Evolutionary conservation across 805 yeast genomes (phyloP), one percentile per base, ranked within the genome.

Genomic region (Metschnikowia gelsemii): DNA sequence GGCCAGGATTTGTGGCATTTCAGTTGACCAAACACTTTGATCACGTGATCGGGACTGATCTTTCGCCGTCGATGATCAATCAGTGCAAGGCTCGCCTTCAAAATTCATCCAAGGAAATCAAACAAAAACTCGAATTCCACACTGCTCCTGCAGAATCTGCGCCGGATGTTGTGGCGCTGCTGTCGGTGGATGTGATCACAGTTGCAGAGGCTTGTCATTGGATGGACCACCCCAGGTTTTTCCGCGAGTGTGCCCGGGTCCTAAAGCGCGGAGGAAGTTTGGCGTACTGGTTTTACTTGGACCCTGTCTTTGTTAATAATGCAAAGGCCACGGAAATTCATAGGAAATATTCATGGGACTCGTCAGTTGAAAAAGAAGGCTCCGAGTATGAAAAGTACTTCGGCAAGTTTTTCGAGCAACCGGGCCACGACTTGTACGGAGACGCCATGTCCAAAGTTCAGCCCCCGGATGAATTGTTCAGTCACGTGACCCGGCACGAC

Each of bases 161-260:
- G 1, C 68, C 70, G 2, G 11, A 9, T 1, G 35, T 33, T 2
- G 52, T 63, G 2, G 31, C 34, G 2, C 36, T 48, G 3, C 42
- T 52, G 8, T 58, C 77, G 0, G 76, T 80, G 6, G 95, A 84
- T 56, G 45, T 87, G 52, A 68, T 87, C 11, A 75, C 88, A 2
- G 85, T 82, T n/a, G 95, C 90, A 0, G 89, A 89, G 57, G 84
- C 89, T 44, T 79, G 76, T n/a, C 96, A 89, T 62, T 89, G 96
- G 96, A 76, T 87, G 43, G 72, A 82, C 42, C 82, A 77, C 44
- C 64, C 66, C 0, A 49, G 51, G 21, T 82, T 81, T 57, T 80
- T 79, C 56, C 52, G 59, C 4, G 79, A 76, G 45, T 69, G 76
- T 2, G 61, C 66, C 16, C 54, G 77, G 4, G 64, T 79, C 11